Evolutionary conservation across 1,284 basidiomycete species (phyloP).

Genomic region (Erythrobasidium hasegawianum): DNA sequence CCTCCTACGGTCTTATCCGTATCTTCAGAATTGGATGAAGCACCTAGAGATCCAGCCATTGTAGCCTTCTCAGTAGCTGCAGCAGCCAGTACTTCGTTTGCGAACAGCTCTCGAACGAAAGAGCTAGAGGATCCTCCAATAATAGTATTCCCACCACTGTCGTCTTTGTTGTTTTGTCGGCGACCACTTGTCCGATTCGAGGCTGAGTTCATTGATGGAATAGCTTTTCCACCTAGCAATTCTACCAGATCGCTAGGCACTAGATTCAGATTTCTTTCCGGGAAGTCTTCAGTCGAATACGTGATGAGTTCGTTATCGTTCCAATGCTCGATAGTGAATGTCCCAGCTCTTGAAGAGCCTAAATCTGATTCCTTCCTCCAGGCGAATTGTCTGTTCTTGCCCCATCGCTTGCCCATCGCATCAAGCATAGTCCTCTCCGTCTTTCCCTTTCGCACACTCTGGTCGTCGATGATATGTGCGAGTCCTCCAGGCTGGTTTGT

Average conservation of each 20-base stretch:
- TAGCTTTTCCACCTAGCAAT: slow-evolving; percentile 61
- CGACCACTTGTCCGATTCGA: not conserved
- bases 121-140: slow-evolving; percentile 78
- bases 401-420: slow-evolving; percentile 89
- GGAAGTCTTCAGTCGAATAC: slow-evolving; percentile 83
- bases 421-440: slow-evolving; percentile 91
- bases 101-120: slow-evolving; percentile 87
- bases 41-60: slow-evolving; percentile 77
- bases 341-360: slow-evolving; percentile 67
- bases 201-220: not conserved
- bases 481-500: slow-evolving; percentile 85
- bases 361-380: slow-evolving; percentile 57
- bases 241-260: slow-evolving; percentile 90
- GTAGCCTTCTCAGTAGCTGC: slow-evolving; percentile 80
- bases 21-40: slow-evolving; percentile 8
- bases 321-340: slow-evolving; percentile 89
- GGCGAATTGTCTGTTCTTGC: slow-evolving; percentile 82
- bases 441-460: slow-evolving; percentile 81
- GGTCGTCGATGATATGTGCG: slow-evolving; percentile 96
- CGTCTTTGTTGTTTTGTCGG: not conserved
- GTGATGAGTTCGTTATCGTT: slow-evolving; percentile 71
- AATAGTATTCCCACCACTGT: slow-evolving; percentile 40
- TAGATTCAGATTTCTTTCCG: slow-evolving; percentile 82
- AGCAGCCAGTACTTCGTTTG: slow-evolving; percentile 65
- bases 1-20: slow-evolving; percentile 10